Percentiles rank a stretch among this genome's conserved stretches.
phyloP scores from a whole-genome alignment of 2,329 filamentous ascomycete genomes.

The Monilinia aucupariae region DNA sequence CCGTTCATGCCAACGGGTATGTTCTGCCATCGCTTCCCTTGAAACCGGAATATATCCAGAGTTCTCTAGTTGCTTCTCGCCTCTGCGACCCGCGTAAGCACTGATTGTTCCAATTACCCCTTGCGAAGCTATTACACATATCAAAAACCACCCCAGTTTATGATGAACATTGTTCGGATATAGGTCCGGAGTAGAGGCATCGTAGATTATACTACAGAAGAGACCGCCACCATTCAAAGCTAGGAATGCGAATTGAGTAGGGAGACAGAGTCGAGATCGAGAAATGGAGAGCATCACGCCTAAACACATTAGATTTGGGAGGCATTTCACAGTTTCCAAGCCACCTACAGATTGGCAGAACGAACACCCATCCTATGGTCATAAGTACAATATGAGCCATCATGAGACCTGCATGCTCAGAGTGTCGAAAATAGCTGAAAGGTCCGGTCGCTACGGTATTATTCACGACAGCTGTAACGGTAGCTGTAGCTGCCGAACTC shows the following conservation, averaged over 20 bases:
- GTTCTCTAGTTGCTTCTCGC: constrained; percentile 40
- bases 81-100: constrained; percentile 30
- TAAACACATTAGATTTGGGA: constrained; percentile 18
- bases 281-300: constrained; percentile 77
- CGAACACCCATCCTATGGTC: constrained; percentile 62
- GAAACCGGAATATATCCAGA: constrained; percentile 59
- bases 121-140: constrained; percentile 66
- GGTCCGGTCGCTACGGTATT: constrained; percentile 27
- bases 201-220: constrained; percentile 65
- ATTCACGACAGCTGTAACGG: background rate
- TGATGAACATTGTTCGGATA: constrained; percentile 86
- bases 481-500: constrained; percentile 15
- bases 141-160: constrained; percentile 80
- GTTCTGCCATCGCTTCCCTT: constrained; percentile 48
- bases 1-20: constrained; percentile 42
- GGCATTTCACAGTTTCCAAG: background rate
- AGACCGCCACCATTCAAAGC: constrained; percentile 59
- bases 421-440: constrained; percentile 39
- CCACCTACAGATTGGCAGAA: constrained; percentile 61
- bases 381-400: constrained; percentile 62
- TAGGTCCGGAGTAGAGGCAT: constrained; percentile 74
- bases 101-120: constrained; percentile 47
- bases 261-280: constrained; percentile 67
- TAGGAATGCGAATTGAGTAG: constrained; percentile 63
- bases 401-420: constrained; percentile 38